These are phyloP conservation scores for Phialocephala subalpina DNA, from an alignment of 2,329 filamentous ascomycete genomes.

Conservation along the genomic window DNA sequence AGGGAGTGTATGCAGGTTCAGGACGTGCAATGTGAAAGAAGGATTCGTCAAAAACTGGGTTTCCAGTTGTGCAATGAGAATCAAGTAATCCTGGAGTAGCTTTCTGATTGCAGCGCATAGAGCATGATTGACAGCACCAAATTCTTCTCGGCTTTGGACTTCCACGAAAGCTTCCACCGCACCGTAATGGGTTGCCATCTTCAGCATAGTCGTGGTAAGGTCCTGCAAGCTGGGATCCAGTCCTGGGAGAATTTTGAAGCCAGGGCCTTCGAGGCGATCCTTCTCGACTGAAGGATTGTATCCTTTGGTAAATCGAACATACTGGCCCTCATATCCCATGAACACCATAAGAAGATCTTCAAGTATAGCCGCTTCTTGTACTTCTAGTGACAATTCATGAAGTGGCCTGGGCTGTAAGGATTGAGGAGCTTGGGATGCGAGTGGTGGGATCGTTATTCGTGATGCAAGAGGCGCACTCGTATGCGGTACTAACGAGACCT, in stretches of 20 bases:
- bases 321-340: constrained; percentile 99
- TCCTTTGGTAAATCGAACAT: constrained; percentile 83
- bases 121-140: constrained; percentile 93
- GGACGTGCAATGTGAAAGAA: constrained; percentile 88
- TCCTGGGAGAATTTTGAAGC: constrained; percentile 80
- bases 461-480: constrained; percentile 61
- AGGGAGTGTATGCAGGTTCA: constrained; percentile 90
- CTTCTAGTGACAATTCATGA: constrained; percentile 75
- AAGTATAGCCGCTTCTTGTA: constrained; percentile 85
- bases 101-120: constrained; percentile 94
- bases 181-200: constrained; percentile 92
- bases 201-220: constrained; percentile 86
- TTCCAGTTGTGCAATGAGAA: constrained; percentile 92
- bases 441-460: constrained; percentile 69
- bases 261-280: constrained; percentile 83
- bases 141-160: constrained; percentile 91
- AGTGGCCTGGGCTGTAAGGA: constrained; percentile 74
- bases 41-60: constrained; percentile 90
- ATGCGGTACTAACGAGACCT: constrained; percentile 75
- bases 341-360: constrained; percentile 94
- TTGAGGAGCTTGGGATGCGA: constrained; percentile 77
- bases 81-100: constrained; percentile 89
- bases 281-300: constrained; percentile 89
- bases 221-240: constrained; percentile 92
- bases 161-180: constrained; percentile 94